Percentiles rank a stretch among this genome's conserved stretches.
Evolutionary conservation across 345 rosid genomes (phyloP).

Genomic region (Chamaenerion angustifolium): DNA sequence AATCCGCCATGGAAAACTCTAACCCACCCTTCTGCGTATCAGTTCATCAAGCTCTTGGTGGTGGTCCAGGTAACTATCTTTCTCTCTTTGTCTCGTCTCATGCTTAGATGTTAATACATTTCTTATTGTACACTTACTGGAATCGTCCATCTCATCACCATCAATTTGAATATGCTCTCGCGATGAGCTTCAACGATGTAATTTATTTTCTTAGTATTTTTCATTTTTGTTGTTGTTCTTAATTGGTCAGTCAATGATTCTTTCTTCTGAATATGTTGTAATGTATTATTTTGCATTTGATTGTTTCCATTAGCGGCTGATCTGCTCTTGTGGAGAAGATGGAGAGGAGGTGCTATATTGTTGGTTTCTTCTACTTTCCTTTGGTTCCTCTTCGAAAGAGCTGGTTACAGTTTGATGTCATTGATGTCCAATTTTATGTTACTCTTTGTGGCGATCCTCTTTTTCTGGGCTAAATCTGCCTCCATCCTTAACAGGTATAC

Average conservation of each 20-base stretch:
- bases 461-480: conserved; percentile 96
- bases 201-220: background rate
- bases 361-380: conserved; percentile 35
- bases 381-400: conserved; percentile 76
- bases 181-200: too few species aligned
- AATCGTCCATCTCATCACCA: too few species aligned
- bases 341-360: conserved; percentile 32
- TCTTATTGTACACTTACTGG: too few species aligned
- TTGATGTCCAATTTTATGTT: conserved; percentile 64
- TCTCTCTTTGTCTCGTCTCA: background rate
- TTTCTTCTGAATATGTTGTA: background rate
- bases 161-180: background rate
- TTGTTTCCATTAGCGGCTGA: conserved; percentile 46
- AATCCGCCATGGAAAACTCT: conserved; percentile 40
- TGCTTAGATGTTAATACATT: background rate
- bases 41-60: conserved; percentile 69
- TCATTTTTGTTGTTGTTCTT: background rate
- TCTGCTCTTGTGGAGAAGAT: conserved; percentile 63
- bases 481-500: conserved; percentile 70
- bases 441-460: conserved; percentile 64
- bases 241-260: too few species aligned
- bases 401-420: conserved; percentile 58
- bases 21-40: conserved; percentile 26
- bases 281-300: background rate
- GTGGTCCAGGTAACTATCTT: conserved; percentile 33